These are phyloP conservation scores for Sugiyamaella castrensis DNA, from an alignment of 1,139 yeast species.

Conservation along the genomic window DNA sequence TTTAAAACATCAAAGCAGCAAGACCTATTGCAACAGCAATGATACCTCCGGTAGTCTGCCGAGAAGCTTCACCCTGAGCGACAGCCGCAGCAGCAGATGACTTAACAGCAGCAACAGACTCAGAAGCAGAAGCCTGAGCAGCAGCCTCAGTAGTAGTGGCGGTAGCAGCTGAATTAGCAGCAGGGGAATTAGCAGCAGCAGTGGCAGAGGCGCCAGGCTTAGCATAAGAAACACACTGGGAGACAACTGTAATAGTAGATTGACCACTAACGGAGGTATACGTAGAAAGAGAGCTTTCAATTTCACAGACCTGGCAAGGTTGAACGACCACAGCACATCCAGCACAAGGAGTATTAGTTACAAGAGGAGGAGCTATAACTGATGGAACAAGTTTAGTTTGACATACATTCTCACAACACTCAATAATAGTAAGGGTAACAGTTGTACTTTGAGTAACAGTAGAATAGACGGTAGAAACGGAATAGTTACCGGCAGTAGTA, in stretches of 20 bases:
- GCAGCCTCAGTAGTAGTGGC: not conserved
- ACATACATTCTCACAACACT: constrained; percentile 30
- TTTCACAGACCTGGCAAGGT: constrained; percentile 21
- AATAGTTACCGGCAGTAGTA: too few relatives aligned
- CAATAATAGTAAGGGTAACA: constrained; percentile 7
- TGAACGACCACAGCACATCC: constrained; percentile 22
- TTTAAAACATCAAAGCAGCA: not conserved
- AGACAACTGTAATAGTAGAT: constrained; percentile 21
- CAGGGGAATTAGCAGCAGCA: constrained; percentile 3
- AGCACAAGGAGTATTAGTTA: constrained; percentile 21
- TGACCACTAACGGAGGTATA: constrained; percentile 17
- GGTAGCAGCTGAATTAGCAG: constrained; percentile 5
- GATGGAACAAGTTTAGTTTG: constrained; percentile 24
- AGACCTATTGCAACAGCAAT: constrained; percentile 8
- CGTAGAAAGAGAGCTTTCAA: constrained; percentile 11
- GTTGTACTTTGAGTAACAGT: not conserved
- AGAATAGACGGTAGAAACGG: too few relatives aligned
- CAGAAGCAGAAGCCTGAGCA: constrained; percentile 10
- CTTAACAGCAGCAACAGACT: constrained; percentile 1
- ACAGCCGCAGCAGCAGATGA: constrained; percentile 13
- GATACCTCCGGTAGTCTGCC: constrained; percentile 13
- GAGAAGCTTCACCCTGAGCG: constrained; percentile 6
- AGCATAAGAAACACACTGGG: constrained; percentile 24
- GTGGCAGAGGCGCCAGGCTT: constrained; percentile 4
- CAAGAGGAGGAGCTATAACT: constrained; percentile 25